Evolutionary conservation across 345 rosid species (phyloP), one percentile per base, ranked within the genome.

Genomic region (Linum usitatissimum): DNA sequence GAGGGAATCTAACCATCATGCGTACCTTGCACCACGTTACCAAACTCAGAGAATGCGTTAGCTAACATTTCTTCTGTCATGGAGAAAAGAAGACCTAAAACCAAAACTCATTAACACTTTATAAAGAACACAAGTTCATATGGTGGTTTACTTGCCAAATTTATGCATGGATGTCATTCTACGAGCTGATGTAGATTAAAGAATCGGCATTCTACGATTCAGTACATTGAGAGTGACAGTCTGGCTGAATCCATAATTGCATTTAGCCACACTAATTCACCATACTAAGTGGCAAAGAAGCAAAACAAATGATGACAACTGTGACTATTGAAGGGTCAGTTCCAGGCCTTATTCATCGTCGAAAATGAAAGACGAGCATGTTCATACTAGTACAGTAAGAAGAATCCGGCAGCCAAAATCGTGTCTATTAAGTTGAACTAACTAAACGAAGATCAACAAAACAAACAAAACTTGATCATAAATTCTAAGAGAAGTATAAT

Each of bases 21-120:
- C 66, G 57, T 42, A 86, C 93, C 85, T 72, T 63, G 74, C 8
- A 76, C 61, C 51, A 86, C 83, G 66, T 71, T 53, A 19, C 93
- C 93, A 61, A 64, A 82, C 67, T 80, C 72, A 34, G 38, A 34
- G 5, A 7, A 34, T 34, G 38, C 38, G 8, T 34, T 34, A 34
- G 38, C 38, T 34, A 34, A 34, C 38, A 34, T 34, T 34, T 34
- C 38, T 4, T 34, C 38, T 34, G 38, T 82, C 73, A 80, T 80
- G 54, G 68, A 34, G 38, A 34, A 34, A 34, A 4, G 38, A 34
- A 34, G 38, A 34, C 38, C 38, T 34, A 7, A 34, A 23, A 34
- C 3, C 38, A 34, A 7, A 34, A 34, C 8, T 34, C 38, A 34
- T 34, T 7, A 34, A 7, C 38, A 4, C 6, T 84, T 42, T 23